phyloP scores from a whole-genome alignment of 192 early-diverging fungal species.

The Funneliformis mosseae region DNA sequence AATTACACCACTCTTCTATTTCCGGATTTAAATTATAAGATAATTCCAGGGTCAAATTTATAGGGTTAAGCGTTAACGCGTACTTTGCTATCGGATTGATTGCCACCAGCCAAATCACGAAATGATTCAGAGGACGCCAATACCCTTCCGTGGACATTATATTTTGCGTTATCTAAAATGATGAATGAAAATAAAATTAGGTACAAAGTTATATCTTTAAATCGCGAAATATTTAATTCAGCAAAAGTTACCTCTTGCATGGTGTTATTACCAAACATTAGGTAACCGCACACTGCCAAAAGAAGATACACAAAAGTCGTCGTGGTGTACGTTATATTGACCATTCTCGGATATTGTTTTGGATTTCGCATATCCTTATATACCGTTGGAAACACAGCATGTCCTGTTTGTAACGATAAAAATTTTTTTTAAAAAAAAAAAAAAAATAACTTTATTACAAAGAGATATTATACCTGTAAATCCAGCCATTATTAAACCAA shows the following conservation, averaged over 20 bases:
- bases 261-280: constrained; percentile 68
- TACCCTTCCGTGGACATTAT: constrained; percentile 59
- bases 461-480: constrained; percentile 45
- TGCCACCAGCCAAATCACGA: constrained; percentile 64
- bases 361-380: constrained; percentile 67
- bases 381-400: constrained; percentile 69
- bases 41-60: constrained; percentile 52
- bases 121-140: constrained; percentile 48
- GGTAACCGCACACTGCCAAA: constrained; percentile 60
- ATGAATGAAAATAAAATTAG: not conserved
- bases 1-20: constrained; percentile 37
- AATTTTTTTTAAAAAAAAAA: not conserved
- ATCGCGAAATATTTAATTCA: not conserved
- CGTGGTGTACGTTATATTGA: constrained; percentile 59
- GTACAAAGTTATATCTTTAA: constrained; percentile 29
- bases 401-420: constrained; percentile 42
- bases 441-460: not conserved
- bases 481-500: constrained; percentile 60
- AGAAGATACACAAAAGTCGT: constrained; percentile 53
- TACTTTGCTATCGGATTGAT: constrained; percentile 76
- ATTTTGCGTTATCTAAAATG: constrained; percentile 65
- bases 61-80: constrained; percentile 63
- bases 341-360: constrained; percentile 47
- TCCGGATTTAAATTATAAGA: constrained; percentile 23
- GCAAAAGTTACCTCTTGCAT: constrained; percentile 53